These are phyloP conservation scores for Hymenoscyphus scutula DNA, from an alignment of 2,329 filamentous ascomycete species.

Conservation along the genomic window DNA sequence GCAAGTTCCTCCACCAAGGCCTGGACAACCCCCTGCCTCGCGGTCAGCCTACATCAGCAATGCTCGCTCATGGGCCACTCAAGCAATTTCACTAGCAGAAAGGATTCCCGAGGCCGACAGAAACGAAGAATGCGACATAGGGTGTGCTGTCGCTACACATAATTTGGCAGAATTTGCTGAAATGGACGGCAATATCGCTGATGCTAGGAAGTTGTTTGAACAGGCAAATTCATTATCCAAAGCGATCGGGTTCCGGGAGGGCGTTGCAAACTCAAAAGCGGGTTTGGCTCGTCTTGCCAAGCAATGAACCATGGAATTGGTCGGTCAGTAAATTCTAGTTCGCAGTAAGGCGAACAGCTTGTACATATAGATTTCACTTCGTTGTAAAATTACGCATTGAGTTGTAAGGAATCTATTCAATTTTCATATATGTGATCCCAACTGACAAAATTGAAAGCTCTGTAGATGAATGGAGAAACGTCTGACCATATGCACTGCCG, in stretches of 20 bases:
- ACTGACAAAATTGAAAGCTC: neutral
- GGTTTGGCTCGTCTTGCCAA: conserved; percentile 42
- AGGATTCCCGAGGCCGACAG: conserved; percentile 64
- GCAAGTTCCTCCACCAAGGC: conserved; percentile 37
- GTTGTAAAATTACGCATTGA: neutral
- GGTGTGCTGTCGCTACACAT: conserved; percentile 79
- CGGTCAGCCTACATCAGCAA: conserved; percentile 63
- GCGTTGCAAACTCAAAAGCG: conserved; percentile 51
- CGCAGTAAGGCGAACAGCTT: neutral
- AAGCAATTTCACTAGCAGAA: conserved; percentile 66
- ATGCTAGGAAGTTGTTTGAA: conserved; percentile 66
- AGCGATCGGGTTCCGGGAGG: conserved; percentile 51
- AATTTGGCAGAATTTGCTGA: conserved; percentile 83
- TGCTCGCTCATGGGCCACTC: conserved; percentile 74
- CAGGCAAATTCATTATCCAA: conserved; percentile 64
- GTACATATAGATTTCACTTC: conserved; percentile 1
- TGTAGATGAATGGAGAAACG: neutral
- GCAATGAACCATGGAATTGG: neutral
- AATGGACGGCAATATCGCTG: conserved; percentile 62
- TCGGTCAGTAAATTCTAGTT: neutral
- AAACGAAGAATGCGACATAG: conserved; percentile 77
- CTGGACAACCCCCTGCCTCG: conserved; percentile 45
- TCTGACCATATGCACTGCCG: neutral
- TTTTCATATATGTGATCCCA: neutral
- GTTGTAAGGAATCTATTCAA: neutral